A percentile compares a stretch with the other conserved stretches of the same genome.
phyloP scores from a whole-genome alignment of 2,329 filamentous ascomycete species.

The Talaromyces amestolkiae region DNA sequence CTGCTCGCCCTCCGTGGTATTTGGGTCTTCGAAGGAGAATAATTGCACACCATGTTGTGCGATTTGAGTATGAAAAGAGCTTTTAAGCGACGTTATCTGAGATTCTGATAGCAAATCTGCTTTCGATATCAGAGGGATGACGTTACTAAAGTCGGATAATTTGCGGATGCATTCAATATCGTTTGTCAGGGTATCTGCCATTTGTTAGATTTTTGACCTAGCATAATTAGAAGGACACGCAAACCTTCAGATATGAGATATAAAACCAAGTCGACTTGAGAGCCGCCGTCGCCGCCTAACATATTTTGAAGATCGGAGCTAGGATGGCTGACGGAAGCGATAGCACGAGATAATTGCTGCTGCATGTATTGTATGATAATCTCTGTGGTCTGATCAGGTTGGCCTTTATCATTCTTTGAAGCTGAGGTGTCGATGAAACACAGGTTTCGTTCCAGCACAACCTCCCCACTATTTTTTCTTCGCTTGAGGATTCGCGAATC shows the following conservation, averaged over 20 bases:
- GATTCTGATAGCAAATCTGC: constrained; percentile 65
- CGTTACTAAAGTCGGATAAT: constrained; percentile 72
- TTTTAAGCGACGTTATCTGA: constrained; percentile 60
- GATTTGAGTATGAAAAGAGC: constrained; percentile 39
- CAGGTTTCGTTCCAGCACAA: constrained; percentile 82
- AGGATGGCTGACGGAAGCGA: constrained; percentile 59
- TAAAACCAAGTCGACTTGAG: constrained; percentile 79
- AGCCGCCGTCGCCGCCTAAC: constrained; percentile 76
- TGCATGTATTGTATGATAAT: constrained; percentile 70
- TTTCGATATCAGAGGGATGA: constrained; percentile 78
- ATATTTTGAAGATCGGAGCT: constrained; percentile 74
- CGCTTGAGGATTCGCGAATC: constrained; percentile 59
- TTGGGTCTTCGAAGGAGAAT: constrained; percentile 62
- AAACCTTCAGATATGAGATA: constrained; percentile 75
- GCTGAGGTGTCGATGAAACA: constrained; percentile 86
- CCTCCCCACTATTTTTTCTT: constrained; percentile 70
- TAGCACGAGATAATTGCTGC: constrained; percentile 62
- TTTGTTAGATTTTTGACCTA: not conserved
- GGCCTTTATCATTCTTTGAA: constrained; percentile 56
- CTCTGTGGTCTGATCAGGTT: constrained; percentile 51
- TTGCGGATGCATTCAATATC: constrained; percentile 72
- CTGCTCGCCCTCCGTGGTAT: constrained; percentile 24
- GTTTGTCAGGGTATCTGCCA: constrained; percentile 54
- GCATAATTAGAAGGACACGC: constrained; percentile 24
- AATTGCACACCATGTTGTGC: constrained; percentile 54